These are phyloP conservation scores for Fraxinus anomala DNA, from an alignment of 257 asterid species.

Conservation along the genomic window DNA sequence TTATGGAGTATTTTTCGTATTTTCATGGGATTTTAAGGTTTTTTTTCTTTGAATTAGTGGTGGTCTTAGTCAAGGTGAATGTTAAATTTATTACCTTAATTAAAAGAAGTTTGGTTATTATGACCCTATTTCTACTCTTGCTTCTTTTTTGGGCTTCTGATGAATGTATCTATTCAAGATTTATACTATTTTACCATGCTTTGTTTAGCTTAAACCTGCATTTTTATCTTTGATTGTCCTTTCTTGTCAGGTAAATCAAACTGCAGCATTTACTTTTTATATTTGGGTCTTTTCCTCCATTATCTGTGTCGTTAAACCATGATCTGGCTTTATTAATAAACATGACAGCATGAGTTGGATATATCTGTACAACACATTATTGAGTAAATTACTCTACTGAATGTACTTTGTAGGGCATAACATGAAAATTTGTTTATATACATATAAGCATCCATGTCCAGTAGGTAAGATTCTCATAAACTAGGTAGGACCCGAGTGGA, in stretches of 20 bases:
- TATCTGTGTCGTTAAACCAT: background rate
- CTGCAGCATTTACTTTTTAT: background rate
- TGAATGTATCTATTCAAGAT: background rate
- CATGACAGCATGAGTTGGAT: background rate
- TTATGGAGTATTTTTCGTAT: background rate
- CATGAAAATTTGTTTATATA: no score
- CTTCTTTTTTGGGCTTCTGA: background rate
- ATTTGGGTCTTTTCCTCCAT: background rate
- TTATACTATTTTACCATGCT: background rate
- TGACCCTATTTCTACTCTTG: background rate
- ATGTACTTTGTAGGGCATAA: no score
- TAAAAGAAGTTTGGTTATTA: background rate
- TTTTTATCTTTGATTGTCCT: background rate
- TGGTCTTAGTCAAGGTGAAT: no score
- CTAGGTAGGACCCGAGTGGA: background rate
- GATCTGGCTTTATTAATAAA: background rate
- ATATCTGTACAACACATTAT: no score
- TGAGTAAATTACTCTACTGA: no score
- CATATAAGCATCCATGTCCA: background rate
- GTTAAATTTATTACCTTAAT: no score
- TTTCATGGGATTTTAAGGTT: no score
- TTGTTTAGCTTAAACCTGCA: background rate
- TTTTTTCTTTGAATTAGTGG: no score
- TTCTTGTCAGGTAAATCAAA: background rate
- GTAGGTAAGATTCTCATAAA: background rate